These are phyloP conservation scores for Monilinia fructicola DNA, from an alignment of 2,329 filamentous ascomycete species.

Conservation along the genomic window DNA sequence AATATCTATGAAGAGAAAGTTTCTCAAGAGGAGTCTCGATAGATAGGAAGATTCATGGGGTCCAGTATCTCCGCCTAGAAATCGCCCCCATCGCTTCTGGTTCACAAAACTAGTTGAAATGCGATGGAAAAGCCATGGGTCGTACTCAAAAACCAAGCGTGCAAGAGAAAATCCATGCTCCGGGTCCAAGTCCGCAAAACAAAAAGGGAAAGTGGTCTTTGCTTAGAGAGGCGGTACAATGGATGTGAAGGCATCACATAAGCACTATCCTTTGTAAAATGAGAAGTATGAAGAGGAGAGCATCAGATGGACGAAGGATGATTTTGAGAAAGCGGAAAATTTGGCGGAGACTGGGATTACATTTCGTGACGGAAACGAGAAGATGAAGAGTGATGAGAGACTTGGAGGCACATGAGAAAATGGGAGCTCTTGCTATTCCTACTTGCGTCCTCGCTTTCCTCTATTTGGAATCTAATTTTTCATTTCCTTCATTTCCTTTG, in stretches of 20 bases:
- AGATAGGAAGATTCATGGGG: not conserved
- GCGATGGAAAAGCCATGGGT: too few species aligned
- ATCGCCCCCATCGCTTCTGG: too few species aligned
- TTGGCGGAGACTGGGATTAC: not conserved
- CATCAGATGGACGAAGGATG: not conserved
- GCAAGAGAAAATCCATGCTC: too few species aligned
- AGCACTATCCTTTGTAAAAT: not conserved
- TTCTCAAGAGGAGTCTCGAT: conserved; percentile 6
- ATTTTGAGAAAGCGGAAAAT: not conserved
- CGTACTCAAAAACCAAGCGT: too few species aligned
- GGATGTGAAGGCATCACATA: not conserved
- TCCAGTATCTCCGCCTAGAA: not conserved
- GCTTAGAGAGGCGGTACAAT: not conserved
- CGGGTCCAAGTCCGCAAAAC: too few species aligned
- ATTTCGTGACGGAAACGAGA: not conserved
- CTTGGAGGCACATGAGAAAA: not conserved
- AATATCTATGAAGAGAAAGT: not conserved
- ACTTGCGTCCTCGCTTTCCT: not conserved
- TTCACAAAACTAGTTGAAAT: too few species aligned
- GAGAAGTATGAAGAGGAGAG: not conserved
- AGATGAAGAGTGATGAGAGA: not conserved
- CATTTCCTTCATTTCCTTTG: not conserved
- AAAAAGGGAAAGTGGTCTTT: too few species aligned
- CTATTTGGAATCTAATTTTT: not conserved
- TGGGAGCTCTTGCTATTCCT: not conserved